Evolutionary conservation across 2,329 filamentous ascomycete genomes (phyloP), one percentile per base, ranked within the genome.

Genomic region (Verticillium longisporum): DNA sequence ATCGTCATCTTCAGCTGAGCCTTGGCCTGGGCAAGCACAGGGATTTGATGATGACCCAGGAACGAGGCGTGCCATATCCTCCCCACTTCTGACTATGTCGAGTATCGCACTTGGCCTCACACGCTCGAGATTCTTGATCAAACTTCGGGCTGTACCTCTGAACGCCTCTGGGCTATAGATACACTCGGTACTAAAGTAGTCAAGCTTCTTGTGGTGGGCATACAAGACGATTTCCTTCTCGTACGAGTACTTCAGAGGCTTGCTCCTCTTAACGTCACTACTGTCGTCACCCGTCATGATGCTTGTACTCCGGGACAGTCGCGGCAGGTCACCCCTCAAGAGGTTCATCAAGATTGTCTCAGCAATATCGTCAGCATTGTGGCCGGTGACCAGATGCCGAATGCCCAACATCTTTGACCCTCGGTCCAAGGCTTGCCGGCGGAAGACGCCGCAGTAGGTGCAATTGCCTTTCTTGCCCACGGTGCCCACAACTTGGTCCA

Each of bases 211-310:
- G 79, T 99, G 92, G 72, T 98, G 91, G 5, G 95, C 95, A 72
- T 99, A 99, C 6, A 99, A 82, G 18, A 99, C 95, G 67, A 99
- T 99, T 73, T 99, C 95, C 77, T 99, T 99, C 73, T 99, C 95
- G 72, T 98, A 99, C 1, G 94, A 93, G 73, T 98, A 99, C 74
- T 99, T 98, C 55, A 99, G 82, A 14, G 95, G 95, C 76, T 99
- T 99, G 76, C 91, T 96, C 66, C 95, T 85, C 78, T 96, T 96
- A 66, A 97, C 94, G 63, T 96, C 92, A 62, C 90, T 92, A n/a
- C 83, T 84, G 36, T 87, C 79, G 68, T 86, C 88, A 50, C 84
- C 89, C 2, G 88, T 99, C 14, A 98, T 82, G 68, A 99, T 98
- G 66, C 87, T 95, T 2, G 95, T 98, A 59, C 92, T 93, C 63